Conservation (phyloP, 768 basidiomycete species). For the Leccinum boreale region DNA sequence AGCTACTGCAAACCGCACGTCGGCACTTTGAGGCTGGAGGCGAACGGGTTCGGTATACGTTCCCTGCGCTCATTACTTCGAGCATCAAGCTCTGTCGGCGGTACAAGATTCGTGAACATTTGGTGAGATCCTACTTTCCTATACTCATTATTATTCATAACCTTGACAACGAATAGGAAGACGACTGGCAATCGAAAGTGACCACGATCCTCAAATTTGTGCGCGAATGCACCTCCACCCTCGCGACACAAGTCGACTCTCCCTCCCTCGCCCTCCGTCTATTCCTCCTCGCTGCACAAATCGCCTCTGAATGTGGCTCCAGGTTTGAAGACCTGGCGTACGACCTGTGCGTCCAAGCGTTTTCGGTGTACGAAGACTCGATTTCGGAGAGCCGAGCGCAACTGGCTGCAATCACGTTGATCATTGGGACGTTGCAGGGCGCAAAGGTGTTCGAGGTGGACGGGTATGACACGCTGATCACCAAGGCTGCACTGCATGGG, state of each 20-base stretch:
- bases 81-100: conserved; percentile 90
- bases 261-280: conserved; percentile 90
- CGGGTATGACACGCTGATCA: conserved; percentile 96
- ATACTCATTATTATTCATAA: not conserved
- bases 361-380: conserved; percentile 96
- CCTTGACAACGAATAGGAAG: conserved; percentile 47
- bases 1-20: conserved; percentile 91
- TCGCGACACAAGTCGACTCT: conserved; percentile 91
- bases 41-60: conserved; percentile 93
- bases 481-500: conserved; percentile 95
- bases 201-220: conserved; percentile 91
- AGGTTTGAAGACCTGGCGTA: conserved; percentile 95
- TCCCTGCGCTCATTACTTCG: conserved; percentile 44
- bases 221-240: conserved; percentile 88
- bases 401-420: conserved; percentile 92
- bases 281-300: conserved; percentile 93
- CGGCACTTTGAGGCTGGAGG: conserved; percentile 89
- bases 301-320: conserved; percentile 90
- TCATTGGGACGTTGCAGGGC: conserved; percentile 87
- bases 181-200: conserved; percentile 83
- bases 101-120: conserved; percentile 74
- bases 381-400: conserved; percentile 96
- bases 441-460: conserved; percentile 91
- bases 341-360: conserved; percentile 96
- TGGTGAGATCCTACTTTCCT: conserved; percentile 36